Evolutionary conservation across 306 rosid genomes (phyloP).

Genomic region (Cucurbita pepo): DNA sequence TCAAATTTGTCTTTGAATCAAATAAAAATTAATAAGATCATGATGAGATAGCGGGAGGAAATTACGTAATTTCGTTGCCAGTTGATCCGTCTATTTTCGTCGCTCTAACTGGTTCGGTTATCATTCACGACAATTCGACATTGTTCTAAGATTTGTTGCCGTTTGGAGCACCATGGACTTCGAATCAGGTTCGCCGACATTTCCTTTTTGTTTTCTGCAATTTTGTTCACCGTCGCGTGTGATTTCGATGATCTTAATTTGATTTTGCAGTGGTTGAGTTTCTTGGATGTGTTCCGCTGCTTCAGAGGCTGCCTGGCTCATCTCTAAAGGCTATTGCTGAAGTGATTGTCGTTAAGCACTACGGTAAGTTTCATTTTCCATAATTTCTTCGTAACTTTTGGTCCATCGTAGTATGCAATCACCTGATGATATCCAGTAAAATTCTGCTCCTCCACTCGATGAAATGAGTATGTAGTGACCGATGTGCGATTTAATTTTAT

Average conservation of each 20-base stretch:
- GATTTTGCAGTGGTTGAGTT: conserved; percentile 63
- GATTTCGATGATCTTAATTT: neutral
- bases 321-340: conserved; percentile 51
- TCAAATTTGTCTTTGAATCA: neutral
- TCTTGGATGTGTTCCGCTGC: conserved; percentile 60
- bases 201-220: neutral
- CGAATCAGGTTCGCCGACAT: neutral
- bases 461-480: neutral
- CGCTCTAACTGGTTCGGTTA: neutral
- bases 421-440: neutral
- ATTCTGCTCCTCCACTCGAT: neutral
- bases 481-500: neutral
- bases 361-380: conserved; percentile 23
- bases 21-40: neutral
- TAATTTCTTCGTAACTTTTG: neutral
- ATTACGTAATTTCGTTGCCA: neutral
- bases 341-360: conserved; percentile 36
- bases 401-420: neutral
- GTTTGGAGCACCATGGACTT: neutral
- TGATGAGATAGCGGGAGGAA: neutral
- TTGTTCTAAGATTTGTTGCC: too few relatives aligned
- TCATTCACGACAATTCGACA: neutral
- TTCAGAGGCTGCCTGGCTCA: conserved; percentile 66
- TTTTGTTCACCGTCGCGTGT: neutral
- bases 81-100: neutral